These are phyloP conservation scores for Pichia cabralensis DNA, from an alignment of 805 yeast genomes.

Conservation along the genomic window DNA sequence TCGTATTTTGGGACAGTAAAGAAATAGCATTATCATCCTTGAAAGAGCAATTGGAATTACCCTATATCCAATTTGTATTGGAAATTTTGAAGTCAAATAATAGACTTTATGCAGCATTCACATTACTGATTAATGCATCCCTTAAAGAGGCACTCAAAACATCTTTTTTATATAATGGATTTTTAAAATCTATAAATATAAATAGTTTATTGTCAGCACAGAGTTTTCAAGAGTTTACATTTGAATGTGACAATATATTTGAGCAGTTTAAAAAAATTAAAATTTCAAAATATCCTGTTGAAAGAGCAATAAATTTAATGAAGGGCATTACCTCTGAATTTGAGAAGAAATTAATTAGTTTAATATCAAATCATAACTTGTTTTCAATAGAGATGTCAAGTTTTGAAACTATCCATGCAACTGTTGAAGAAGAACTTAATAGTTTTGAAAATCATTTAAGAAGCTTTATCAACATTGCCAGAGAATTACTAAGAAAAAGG, in stretches of 20 bases:
- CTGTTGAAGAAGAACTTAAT: conserved; percentile 28
- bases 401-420: conserved; percentile 27
- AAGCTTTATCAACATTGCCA: conserved; percentile 52
- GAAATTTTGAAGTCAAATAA: conserved; percentile 58
- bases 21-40: conserved; percentile 49
- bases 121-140: conserved; percentile 64
- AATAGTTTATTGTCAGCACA: conserved; percentile 43
- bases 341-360: conserved; percentile 30
- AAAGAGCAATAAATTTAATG: conserved; percentile 52
- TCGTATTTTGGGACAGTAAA: conserved; percentile 68
- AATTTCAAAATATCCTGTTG: conserved; percentile 50
- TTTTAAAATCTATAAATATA: conserved; percentile 65
- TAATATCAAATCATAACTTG: conserved; percentile 30
- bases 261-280: conserved; percentile 55
- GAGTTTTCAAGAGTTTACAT: conserved; percentile 34
- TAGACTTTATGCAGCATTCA: conserved; percentile 69
- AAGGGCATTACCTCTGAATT: conserved; percentile 57
- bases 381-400: conserved; percentile 33
- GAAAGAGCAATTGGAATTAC: conserved; percentile 45
- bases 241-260: conserved; percentile 40
- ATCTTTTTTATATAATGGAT: conserved; percentile 47
- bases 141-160: conserved; percentile 41
- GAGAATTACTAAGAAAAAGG: conserved; percentile 69
- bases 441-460: conserved; percentile 54
- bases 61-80: conserved; percentile 47